These are phyloP conservation scores for Phytophthora meadii DNA, from an alignment of 352 stramenopile species.

Conservation along the genomic window DNA sequence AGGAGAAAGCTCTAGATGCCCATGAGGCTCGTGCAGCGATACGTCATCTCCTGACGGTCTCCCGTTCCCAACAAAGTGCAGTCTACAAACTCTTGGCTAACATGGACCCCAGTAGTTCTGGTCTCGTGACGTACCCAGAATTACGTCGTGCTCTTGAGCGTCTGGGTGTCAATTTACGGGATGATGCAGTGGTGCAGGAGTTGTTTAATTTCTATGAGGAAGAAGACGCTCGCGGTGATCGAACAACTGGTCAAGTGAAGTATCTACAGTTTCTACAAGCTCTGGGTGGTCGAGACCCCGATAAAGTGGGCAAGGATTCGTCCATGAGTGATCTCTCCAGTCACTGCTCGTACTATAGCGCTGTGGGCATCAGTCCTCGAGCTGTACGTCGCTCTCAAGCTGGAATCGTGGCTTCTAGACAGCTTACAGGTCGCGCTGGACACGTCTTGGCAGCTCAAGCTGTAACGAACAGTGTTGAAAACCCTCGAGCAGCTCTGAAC, in stretches of 20 bases:
- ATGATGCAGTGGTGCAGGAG: conserved; percentile 50
- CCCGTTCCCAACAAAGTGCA: conserved; percentile 47
- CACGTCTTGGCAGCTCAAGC: conserved; percentile 51
- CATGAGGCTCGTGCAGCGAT: conserved; percentile 60
- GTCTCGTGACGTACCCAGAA: conserved; percentile 63
- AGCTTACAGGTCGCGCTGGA: conserved; percentile 40
- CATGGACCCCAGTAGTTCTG: conserved; percentile 63
- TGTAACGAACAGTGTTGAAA: conserved; percentile 35
- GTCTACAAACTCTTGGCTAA: conserved; percentile 71
- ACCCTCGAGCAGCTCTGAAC: conserved; percentile 39
- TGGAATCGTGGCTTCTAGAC: conserved; percentile 21
- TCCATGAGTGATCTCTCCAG: conserved; percentile 74
- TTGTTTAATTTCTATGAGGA: conserved; percentile 57
- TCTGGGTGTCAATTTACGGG: conserved; percentile 49
- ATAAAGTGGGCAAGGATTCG: conserved; percentile 56
- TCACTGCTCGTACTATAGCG: conserved; percentile 83
- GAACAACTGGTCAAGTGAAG: conserved; percentile 52
- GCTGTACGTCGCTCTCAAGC: conserved; percentile 38
- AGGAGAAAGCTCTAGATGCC: conserved; percentile 36
- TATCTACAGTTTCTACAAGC: conserved; percentile 75
- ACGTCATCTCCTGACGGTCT: conserved; percentile 60
- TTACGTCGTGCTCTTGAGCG: conserved; percentile 68
- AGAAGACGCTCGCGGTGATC: conserved; percentile 59
- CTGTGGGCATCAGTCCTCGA: conserved; percentile 70
- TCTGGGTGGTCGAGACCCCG: conserved; percentile 64